A percentile compares a stretch with the other conserved stretches of the same genome.
Conservation (phyloP, 345 rosid genomes). For the Eucalyptus sp. region DNA sequence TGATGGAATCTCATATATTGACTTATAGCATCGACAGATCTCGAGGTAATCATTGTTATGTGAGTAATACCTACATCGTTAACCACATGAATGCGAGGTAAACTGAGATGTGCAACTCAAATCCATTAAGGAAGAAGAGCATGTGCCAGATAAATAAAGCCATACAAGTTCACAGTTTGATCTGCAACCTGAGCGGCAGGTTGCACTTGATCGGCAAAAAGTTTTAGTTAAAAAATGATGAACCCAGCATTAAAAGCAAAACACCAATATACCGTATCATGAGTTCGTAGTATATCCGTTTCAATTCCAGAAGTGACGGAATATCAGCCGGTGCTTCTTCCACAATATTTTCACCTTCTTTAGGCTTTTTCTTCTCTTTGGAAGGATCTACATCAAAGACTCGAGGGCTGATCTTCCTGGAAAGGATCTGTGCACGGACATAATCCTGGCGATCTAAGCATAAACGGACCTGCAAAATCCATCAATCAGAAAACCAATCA, state of each 20-base stretch:
- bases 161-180: not conserved
- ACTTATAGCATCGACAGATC: slow-evolving; percentile 85
- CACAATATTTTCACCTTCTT: slow-evolving; percentile 75
- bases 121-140: not conserved
- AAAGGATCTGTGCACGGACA: slow-evolving; percentile 94
- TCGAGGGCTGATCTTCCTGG: slow-evolving; percentile 88
- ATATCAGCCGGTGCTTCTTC: slow-evolving; percentile 97
- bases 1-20: slow-evolving; percentile 87
- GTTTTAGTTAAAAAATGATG: not conserved
- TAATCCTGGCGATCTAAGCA: slow-evolving; percentile 89
- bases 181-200: not conserved
- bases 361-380: slow-evolving; percentile 88
- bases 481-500: not conserved
- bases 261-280: slow-evolving; percentile 60
- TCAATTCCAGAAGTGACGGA: slow-evolving; percentile 75
- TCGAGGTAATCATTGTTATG: slow-evolving; percentile 83
- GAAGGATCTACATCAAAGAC: slow-evolving; percentile 71
- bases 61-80: slow-evolving; percentile 48
- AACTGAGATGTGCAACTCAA: not conserved
- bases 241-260: not conserved
- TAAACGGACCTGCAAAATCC: slow-evolving; percentile 53
- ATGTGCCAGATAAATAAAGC: not conserved
- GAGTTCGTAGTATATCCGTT: slow-evolving; percentile 71
- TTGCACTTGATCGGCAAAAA: not conserved
- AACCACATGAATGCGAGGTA: not conserved